Percentiles rank a stretch among this genome's conserved stretches.
These are phyloP conservation scores for Cyathus striatus DNA, from an alignment of 768 basidiomycete genomes.

Conservation along the genomic window DNA sequence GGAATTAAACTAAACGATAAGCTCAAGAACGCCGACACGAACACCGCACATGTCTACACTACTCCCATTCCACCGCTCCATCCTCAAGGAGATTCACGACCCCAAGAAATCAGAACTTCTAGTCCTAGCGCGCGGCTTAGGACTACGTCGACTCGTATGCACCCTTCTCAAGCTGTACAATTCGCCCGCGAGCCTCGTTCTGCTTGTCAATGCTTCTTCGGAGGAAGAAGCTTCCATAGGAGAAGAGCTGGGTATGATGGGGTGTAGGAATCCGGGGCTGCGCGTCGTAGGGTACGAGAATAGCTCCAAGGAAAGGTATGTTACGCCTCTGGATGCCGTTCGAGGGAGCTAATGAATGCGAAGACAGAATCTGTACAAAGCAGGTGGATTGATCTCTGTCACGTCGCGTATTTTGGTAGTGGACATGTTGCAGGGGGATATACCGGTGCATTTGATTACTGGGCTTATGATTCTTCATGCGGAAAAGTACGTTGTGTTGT, in stretches of 20 bases:
- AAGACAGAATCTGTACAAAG: slow-evolving; percentile 82
- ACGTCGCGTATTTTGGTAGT: slow-evolving; percentile 94
- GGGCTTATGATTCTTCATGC: slow-evolving; percentile 90
- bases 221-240: slow-evolving; percentile 91
- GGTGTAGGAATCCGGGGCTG: slow-evolving; percentile 82
- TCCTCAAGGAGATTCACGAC: slow-evolving; percentile 67
- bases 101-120: slow-evolving; percentile 69
- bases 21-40: too few relatives aligned
- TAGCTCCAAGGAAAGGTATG: slow-evolving; percentile 70
- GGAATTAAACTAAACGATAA: too few relatives aligned
- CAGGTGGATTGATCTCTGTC: slow-evolving; percentile 85
- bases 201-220: slow-evolving; percentile 77
- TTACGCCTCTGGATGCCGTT: not conserved
- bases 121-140: slow-evolving; percentile 86
- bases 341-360: slow-evolving; percentile 1
- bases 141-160: slow-evolving; percentile 77
- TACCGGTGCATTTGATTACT: slow-evolving; percentile 82
- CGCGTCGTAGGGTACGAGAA: slow-evolving; percentile 82
- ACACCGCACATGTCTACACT: slow-evolving; percentile 50
- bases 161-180: slow-evolving; percentile 92
- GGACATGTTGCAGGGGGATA: slow-evolving; percentile 85
- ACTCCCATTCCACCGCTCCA: slow-evolving; percentile 63
- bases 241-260: slow-evolving; percentile 90
- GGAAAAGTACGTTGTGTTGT: slow-evolving; percentile 56
- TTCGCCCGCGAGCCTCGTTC: slow-evolving; percentile 73